Evolutionary conservation across 306 rosid genomes (phyloP).

Genomic region (Prunus dulcis): DNA sequence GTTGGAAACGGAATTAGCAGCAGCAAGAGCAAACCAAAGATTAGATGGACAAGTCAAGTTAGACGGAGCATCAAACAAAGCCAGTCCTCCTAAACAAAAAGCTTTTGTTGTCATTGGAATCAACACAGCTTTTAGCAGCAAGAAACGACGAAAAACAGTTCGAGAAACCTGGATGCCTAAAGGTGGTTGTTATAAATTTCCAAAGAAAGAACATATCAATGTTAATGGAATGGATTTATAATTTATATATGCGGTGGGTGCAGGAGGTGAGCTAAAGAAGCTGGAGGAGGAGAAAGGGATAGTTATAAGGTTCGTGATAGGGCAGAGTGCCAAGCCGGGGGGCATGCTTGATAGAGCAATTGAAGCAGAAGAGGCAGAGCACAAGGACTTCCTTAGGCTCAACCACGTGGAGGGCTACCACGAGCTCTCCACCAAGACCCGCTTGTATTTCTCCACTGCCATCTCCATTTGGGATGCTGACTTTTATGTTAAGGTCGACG

Average conservation of each 20-base stretch:
- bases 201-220: too few relatives aligned
- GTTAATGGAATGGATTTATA: too few relatives aligned
- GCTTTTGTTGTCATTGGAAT: constrained; percentile 88
- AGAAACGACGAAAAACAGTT: constrained; percentile 62
- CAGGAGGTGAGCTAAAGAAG: constrained; percentile 53
- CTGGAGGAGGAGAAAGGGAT: constrained; percentile 82
- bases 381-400: constrained; percentile 69
- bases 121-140: constrained; percentile 90
- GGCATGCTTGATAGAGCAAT: constrained; percentile 66
- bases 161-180: constrained; percentile 83
- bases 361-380: constrained; percentile 64
- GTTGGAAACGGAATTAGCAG: constrained; percentile 71
- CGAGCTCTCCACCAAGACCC: constrained; percentile 80
- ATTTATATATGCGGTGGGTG: constrained; percentile 30
- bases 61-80: constrained; percentile 5
- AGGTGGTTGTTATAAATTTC: constrained; percentile 30
- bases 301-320: constrained; percentile 81
- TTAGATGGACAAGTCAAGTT: constrained; percentile 14
- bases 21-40: constrained; percentile 38
- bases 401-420: constrained; percentile 87
- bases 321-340: constrained; percentile 59
- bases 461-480: constrained; percentile 77
- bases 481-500: constrained; percentile 89
- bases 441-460: constrained; percentile 65
- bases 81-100: constrained; percentile 24